Evolutionary conservation across 2,329 filamentous ascomycete genomes (phyloP).

Genomic region (Myriosclerotinia scirpicola): DNA sequence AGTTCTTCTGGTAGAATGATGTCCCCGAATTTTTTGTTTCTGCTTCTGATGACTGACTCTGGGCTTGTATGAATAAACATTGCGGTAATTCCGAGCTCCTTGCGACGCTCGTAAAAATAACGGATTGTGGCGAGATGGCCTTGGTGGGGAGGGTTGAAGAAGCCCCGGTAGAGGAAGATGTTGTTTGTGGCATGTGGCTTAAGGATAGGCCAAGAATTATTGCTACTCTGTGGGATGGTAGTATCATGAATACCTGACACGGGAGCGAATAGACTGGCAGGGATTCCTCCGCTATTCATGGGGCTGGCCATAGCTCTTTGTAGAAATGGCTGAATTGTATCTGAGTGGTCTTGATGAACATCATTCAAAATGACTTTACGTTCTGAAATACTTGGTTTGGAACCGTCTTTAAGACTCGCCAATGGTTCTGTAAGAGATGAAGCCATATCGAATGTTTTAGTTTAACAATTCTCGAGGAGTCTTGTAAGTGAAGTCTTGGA

Average conservation of each 20-base stretch:
- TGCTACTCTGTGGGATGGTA: too few species aligned
- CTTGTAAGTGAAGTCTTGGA: too few species aligned
- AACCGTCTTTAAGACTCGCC: too few species aligned
- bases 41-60: not conserved
- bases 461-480: too few species aligned
- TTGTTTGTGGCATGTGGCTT: not conserved
- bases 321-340: not conserved
- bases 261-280: not conserved
- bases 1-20: not conserved
- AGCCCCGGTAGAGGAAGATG: slow-evolving; percentile 1
- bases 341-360: not conserved
- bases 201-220: not conserved
- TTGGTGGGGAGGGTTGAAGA: slow-evolving; percentile 9
- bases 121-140: slow-evolving; percentile 2
- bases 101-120: not conserved
- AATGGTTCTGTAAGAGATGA: too few species aligned
- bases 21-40: not conserved
- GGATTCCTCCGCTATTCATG: not conserved
- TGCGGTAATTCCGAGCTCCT: not conserved
- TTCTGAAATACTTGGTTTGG: not conserved
- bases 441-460: too few species aligned
- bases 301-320: not conserved
- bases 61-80: not conserved
- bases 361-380: not conserved
- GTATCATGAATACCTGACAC: not conserved